Evolutionary conservation across 108 stramenopile genomes (phyloP).

Genomic region (Schizochytrium sp.): DNA sequence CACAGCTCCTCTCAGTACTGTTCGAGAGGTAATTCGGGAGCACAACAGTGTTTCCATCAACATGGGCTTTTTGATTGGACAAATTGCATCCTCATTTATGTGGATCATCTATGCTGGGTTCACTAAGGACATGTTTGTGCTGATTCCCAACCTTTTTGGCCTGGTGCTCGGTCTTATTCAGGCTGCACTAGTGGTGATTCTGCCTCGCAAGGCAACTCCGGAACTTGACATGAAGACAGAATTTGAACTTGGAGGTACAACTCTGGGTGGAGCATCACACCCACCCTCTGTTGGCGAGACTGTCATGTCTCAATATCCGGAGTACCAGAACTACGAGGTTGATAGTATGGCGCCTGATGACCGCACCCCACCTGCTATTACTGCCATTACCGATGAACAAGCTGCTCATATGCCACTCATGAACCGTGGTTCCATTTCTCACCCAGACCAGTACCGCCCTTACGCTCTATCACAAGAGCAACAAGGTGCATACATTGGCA

Average conservation of each 20-base stretch:
- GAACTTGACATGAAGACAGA: constrained; percentile 41
- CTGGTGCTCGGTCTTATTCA: constrained; percentile 44
- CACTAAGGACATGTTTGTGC: not conserved
- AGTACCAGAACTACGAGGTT: constrained; percentile 4
- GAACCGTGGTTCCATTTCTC: not conserved
- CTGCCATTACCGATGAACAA: constrained; percentile 29
- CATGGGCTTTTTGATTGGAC: constrained; percentile 47
- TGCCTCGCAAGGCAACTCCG: constrained; percentile 34
- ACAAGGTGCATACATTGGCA: not conserved
- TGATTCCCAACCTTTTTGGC: constrained; percentile 37
- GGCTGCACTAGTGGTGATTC: constrained; percentile 18
- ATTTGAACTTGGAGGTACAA: not conserved
- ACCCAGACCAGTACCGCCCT: not conserved
- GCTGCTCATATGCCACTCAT: constrained; percentile 41
- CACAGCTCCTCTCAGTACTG: constrained; percentile 40
- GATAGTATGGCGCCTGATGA: not conserved
- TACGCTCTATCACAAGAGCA: too few species aligned
- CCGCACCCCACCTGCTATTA: not conserved
- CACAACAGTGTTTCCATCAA: constrained; percentile 60
- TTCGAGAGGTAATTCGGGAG: constrained; percentile 57
- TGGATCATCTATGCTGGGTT: constrained; percentile 6
- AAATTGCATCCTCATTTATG: constrained; percentile 21
- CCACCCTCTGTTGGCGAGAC: constrained; percentile 38
- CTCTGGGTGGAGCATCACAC: not conserved
- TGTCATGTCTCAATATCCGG: not conserved